Evolutionary conservation across 2,329 filamentous ascomycete species (phyloP).

Genomic region (Fusarium albidum): DNA sequence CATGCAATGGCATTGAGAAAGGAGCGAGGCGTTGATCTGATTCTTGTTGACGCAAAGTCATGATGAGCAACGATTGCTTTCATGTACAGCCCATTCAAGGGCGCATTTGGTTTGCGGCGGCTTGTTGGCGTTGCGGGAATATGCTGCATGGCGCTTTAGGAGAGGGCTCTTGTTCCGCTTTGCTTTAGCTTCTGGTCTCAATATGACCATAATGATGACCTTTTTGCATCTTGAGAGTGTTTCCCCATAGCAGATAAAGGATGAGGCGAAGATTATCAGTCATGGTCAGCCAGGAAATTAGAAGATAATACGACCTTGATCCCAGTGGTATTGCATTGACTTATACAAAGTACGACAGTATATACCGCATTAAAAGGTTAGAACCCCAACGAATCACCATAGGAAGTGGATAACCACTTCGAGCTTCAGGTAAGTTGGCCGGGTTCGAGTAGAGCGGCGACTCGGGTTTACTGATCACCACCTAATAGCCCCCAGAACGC

Average conservation of each 20-base stretch:
- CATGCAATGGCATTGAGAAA: conserved; percentile 14
- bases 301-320: too few relatives aligned
- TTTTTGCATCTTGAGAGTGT: conserved; percentile 6
- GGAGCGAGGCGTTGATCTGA: conserved; percentile 38
- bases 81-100: conserved; percentile 34
- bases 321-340: too few relatives aligned
- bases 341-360: background rate
- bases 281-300: too few relatives aligned
- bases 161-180: conserved; percentile 14
- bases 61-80: conserved; percentile 40
- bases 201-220: conserved; percentile 20
- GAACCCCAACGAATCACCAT: background rate
- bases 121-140: conserved; percentile 32
- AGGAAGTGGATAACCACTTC: background rate
- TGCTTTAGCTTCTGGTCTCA: conserved; percentile 14
- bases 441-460: too few relatives aligned
- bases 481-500: too few relatives aligned
- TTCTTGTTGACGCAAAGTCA: conserved; percentile 33
- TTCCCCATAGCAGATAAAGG: background rate
- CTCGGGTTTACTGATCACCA: too few relatives aligned
- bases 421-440: background rate
- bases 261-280: background rate
- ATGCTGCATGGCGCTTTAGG: conserved; percentile 35
- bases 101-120: conserved; percentile 28
- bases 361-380: background rate